phyloP scores from a whole-genome alignment of 2,329 filamentous ascomycete species.

The Dothistroma septosporum region DNA sequence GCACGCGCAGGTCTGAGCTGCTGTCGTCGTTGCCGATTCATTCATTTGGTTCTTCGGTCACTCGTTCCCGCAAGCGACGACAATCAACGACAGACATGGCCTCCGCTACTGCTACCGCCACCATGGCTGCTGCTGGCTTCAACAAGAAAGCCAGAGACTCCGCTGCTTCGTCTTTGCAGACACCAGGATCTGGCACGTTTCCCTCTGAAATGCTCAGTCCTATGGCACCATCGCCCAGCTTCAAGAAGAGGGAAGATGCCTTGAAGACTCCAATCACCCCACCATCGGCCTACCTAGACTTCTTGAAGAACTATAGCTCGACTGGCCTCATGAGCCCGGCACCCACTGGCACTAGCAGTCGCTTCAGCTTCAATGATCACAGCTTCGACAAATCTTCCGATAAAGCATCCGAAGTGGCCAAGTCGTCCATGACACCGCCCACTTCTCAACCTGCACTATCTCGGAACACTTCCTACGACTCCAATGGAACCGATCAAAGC shows the following conservation, averaged over 20 bases:
- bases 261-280: conserved; percentile 84
- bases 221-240: conserved; percentile 56
- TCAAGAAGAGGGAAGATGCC: conserved; percentile 66
- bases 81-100: conserved; percentile 24
- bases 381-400: conserved; percentile 29
- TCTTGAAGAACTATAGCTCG: conserved; percentile 71
- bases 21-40: conserved; percentile 28
- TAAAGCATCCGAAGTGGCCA: conserved; percentile 28
- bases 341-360: conserved; percentile 53
- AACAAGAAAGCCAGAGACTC: conserved; percentile 37
- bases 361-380: conserved; percentile 46
- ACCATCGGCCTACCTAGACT: conserved; percentile 85
- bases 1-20: conserved; percentile 25
- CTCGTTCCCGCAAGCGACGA: conserved; percentile 27
- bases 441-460: conserved; percentile 34
- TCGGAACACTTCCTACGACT: conserved; percentile 34
- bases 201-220: conserved; percentile 59
- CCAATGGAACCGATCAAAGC: conserved; percentile 20
- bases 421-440: conserved; percentile 31
- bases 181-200: conserved; percentile 59
- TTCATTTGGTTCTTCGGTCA: conserved; percentile 32
- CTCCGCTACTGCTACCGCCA: conserved; percentile 31
- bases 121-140: conserved; percentile 34
- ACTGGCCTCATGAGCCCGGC: conserved; percentile 66
- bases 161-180: conserved; percentile 39